Percentiles rank a stretch among this genome's conserved stretches.
Evolutionary conservation across 306 rosid genomes (phyloP).

Genomic region (Chamaecrista fasciculata): DNA sequence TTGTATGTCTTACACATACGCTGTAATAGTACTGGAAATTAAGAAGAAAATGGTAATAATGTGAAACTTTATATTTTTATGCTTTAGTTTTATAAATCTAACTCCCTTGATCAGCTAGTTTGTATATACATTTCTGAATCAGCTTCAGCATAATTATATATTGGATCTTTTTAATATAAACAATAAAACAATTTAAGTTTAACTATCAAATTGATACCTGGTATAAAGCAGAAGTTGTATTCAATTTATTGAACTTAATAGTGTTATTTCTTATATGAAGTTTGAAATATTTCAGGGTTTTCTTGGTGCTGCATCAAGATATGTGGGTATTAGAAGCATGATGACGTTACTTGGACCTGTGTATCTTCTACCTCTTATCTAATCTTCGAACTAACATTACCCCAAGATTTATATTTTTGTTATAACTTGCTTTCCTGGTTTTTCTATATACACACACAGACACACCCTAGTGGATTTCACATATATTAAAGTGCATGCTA

Average conservation of each 20-base stretch:
- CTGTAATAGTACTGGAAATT: not conserved
- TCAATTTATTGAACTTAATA: constrained; percentile 14
- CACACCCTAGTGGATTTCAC: too few species aligned
- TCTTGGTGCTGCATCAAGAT: constrained; percentile 88
- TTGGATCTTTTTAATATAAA: not conserved
- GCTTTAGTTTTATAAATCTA: constrained; percentile 19
- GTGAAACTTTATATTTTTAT: constrained; percentile 7
- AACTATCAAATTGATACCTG: constrained; percentile 9
- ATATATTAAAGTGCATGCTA: too few species aligned
- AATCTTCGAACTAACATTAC: constrained; percentile 21
- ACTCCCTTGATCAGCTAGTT: constrained; percentile 13
- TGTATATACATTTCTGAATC: constrained; percentile 1
- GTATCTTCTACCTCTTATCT: constrained; percentile 48
- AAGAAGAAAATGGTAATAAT: not conserved
- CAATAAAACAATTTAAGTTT: too few species aligned
- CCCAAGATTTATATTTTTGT: constrained; percentile 16
- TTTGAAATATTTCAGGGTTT: constrained; percentile 61
- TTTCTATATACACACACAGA: too few species aligned
- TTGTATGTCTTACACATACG: not conserved
- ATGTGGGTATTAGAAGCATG: constrained; percentile 84
- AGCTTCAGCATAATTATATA: not conserved
- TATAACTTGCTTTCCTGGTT: constrained; percentile 1
- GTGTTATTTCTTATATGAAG: constrained; percentile 20
- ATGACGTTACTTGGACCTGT: constrained; percentile 86
- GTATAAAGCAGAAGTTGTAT: constrained; percentile 4